Conservation (phyloP, 257 asterid species). For the Gentiana dahurica region DNA sequence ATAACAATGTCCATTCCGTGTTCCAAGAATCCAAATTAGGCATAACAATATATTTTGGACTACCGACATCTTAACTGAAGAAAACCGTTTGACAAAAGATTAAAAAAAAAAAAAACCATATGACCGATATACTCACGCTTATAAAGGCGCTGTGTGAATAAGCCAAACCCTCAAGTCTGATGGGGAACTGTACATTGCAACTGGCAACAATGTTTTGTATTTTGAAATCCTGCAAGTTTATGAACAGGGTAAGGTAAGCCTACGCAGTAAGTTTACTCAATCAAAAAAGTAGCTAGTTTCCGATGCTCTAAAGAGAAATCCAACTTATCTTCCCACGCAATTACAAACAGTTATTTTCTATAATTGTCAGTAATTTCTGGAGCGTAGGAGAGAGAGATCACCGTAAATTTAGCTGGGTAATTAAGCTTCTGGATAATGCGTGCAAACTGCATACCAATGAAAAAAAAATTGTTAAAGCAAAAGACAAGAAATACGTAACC, state of each 20-base stretch:
- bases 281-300: too few species aligned
- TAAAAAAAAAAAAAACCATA: background rate
- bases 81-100: conserved; percentile 13
- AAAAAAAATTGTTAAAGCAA: background rate
- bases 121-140: conserved; percentile 9
- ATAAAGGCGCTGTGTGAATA: background rate
- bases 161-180: conserved; percentile 11
- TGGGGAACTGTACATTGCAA: conserved; percentile 7
- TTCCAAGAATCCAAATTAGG: conserved; percentile 90
- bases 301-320: too few species aligned
- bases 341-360: background rate
- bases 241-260: background rate
- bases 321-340: too few species aligned
- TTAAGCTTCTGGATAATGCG: background rate
- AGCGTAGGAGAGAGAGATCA: background rate
- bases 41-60: conserved; percentile 80
- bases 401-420: conserved; percentile 32
- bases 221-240: conserved; percentile 4
- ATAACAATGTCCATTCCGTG: conserved; percentile 22
- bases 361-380: background rate
- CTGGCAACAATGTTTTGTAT: conserved; percentile 10
- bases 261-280: background rate
- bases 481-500: background rate
- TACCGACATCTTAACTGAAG: conserved; percentile 83
- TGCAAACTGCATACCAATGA: conserved; percentile 10